phyloP scores from a whole-genome alignment of 2,329 filamentous ascomycete species.

The Elsinoe arachidis region DNA sequence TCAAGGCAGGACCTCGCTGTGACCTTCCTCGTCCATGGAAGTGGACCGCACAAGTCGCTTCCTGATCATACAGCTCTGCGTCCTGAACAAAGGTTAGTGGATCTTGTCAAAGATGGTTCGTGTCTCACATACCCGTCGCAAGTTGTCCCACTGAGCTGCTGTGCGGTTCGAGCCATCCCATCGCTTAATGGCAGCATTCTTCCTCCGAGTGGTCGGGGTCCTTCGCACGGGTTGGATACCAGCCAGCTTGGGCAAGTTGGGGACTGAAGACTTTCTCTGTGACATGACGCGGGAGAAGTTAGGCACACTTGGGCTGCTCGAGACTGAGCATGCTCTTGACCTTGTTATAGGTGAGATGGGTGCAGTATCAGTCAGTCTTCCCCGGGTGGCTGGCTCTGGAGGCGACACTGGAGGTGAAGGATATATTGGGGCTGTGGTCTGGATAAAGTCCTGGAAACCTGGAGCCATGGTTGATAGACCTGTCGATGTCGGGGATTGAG shows the following conservation, averaged over 20 bases:
- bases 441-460: conserved; percentile 9
- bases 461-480: not conserved
- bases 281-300: conserved; percentile 12
- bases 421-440: conserved; percentile 1
- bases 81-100: conserved; percentile 44
- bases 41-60: conserved; percentile 63
- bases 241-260: not conserved
- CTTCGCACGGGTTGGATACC: not conserved
- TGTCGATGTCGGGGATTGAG: not conserved
- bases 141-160: conserved; percentile 16
- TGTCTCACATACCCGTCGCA: conserved; percentile 16
- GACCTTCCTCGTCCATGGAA: conserved; percentile 59
- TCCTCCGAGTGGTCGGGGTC: not conserved
- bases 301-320: conserved; percentile 1
- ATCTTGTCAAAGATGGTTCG: conserved; percentile 1
- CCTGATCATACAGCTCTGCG: conserved; percentile 57
- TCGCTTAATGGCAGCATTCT: conserved; percentile 6
- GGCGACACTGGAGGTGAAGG: conserved; percentile 1
- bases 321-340: not conserved
- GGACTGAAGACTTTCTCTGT: conserved; percentile 2
- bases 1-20: conserved; percentile 58
- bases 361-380: not conserved
- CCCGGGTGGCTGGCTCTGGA: not conserved
- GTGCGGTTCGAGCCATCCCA: conserved; percentile 15
- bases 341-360: not conserved